Evolutionary conservation across 2,329 filamentous ascomycete species (phyloP), one percentile per base, ranked within the genome.

Genomic region (Plectosphaerella plurivora): DNA sequence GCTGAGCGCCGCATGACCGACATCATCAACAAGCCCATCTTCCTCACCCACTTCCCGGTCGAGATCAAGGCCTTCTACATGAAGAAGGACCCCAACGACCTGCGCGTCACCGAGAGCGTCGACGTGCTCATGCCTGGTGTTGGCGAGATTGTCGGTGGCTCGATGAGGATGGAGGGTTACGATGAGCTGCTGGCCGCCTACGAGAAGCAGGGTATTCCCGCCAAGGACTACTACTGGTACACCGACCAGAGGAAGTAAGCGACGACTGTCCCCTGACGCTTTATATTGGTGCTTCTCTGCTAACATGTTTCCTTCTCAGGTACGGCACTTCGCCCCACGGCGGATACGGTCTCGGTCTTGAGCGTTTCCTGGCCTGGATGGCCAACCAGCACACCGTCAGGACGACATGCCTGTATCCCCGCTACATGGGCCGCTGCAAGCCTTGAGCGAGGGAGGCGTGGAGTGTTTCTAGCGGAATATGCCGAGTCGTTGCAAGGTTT

Each of bases 21-120:
- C 69, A 88, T 87, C 61, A 96, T 99, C 78, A 94, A 95, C 84
- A 78, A 84, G 51, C 94, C 94, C 56, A 96, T 99, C 71, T 90
- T 97, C 77, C 81, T 97, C 42, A 97, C 93, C 3, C 93, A 97
- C 74, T 99, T 99, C 83, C 94, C 94, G 18, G 86, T 86, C 54
- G 91, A 93, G 75, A 96, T 99, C 80, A 99, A 99, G 80, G 89
- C 94, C 1, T 99, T 99, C 72, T 99, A 99, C 81, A 99, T 99
- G 94, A 87, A 92, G 73, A 92, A 88, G 73, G 94, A 93, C 62
- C 77, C 79, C 44, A 73, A 81, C 28, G 94, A 99, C 66, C 75
- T 73, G 28, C 83, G 92, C 24, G 91, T 97, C 25, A 99, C 94
- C 0, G 93, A 99, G 78, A 91, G 85, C 56, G 93, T 97, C 14